These are phyloP conservation scores for Mentha longifolia DNA, from an alignment of 257 asterid species.

Conservation along the genomic window DNA sequence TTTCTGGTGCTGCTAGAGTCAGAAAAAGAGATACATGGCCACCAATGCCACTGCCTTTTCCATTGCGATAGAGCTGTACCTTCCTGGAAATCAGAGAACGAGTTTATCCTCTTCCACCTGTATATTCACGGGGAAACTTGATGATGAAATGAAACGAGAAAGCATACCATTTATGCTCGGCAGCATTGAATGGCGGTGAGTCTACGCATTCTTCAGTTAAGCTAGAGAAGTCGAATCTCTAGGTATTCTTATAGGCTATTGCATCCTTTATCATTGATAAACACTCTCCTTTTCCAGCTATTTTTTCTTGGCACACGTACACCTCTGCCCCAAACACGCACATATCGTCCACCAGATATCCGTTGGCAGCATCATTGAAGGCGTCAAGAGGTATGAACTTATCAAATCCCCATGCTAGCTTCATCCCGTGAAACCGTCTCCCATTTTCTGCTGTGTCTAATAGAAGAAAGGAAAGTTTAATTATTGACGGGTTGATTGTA, in stretches of 20 bases:
- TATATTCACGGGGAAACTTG: neutral
- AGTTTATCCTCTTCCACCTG: neutral
- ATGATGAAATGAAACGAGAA: constrained; percentile 3
- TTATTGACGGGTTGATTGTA: neutral
- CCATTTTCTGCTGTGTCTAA: constrained; percentile 45
- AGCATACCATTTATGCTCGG: constrained; percentile 52
- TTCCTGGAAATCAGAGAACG: constrained; percentile 51
- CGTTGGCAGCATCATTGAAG: constrained; percentile 55
- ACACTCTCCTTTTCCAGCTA: constrained; percentile 50
- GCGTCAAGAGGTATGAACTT: constrained; percentile 50
- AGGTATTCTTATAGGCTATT: constrained; percentile 43
- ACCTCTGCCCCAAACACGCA: constrained; percentile 73
- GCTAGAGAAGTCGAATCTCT: constrained; percentile 47
- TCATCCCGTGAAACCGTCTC: constrained; percentile 59
- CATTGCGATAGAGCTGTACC: constrained; percentile 59
- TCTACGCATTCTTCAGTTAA: constrained; percentile 42
- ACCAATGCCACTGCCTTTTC: constrained; percentile 62
- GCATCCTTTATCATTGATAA: constrained; percentile 64
- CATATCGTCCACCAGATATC: constrained; percentile 56
- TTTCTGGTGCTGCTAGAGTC: constrained; percentile 56
- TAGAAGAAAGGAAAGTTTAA: neutral
- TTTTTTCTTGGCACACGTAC: constrained; percentile 50
- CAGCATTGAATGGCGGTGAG: constrained; percentile 58
- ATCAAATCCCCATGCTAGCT: constrained; percentile 64
- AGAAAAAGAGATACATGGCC: constrained; percentile 56